Evolutionary conservation across 179 eudicot species (phyloP).

Genomic region (Pouteria campechiana): DNA sequence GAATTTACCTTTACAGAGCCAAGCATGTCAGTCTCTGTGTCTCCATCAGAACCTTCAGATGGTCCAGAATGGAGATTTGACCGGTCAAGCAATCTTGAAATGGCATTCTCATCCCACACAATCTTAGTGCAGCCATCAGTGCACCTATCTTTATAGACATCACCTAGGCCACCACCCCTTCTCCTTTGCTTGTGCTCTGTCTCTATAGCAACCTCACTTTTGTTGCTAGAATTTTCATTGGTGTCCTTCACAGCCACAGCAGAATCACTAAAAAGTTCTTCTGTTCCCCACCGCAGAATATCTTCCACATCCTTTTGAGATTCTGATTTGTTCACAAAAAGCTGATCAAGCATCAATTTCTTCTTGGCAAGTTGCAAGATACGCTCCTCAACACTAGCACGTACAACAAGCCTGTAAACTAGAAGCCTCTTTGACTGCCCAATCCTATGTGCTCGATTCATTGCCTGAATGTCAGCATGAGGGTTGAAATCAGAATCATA

Average conservation of each 20-base stretch:
- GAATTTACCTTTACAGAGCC: constrained; percentile 92
- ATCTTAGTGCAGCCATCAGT: constrained; percentile 72
- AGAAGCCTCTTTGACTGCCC: constrained; percentile 95
- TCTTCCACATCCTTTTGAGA: constrained; percentile 97
- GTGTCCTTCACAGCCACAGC: constrained; percentile 31
- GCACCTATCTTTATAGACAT: constrained; percentile 88
- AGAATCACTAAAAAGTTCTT: constrained; percentile 74
- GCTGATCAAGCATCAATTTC: constrained; percentile 97
- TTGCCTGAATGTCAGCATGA: constrained; percentile 98
- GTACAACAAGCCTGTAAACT: constrained; percentile 94
- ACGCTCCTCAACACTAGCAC: constrained; percentile 99
- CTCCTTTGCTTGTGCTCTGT: constrained; percentile 57
- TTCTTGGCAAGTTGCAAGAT: constrained; percentile 96
- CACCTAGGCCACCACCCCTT: constrained; percentile 87
- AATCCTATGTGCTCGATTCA: constrained; percentile 99
- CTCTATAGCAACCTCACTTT: constrained; percentile 47
- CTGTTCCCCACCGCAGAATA: constrained; percentile 98
- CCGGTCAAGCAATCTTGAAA: constrained; percentile 89
- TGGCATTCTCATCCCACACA: constrained; percentile 89
- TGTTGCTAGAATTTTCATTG: constrained; percentile 33
- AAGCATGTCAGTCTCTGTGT: constrained; percentile 89
- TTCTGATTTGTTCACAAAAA: constrained; percentile 89
- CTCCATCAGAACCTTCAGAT: constrained; percentile 60
- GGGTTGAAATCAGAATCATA: constrained; percentile 99
- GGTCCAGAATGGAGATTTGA: constrained; percentile 57